Evolutionary conservation across 202 grass and related monocot species (phyloP).

Genomic region (Dendrocalamus latiflorus): DNA sequence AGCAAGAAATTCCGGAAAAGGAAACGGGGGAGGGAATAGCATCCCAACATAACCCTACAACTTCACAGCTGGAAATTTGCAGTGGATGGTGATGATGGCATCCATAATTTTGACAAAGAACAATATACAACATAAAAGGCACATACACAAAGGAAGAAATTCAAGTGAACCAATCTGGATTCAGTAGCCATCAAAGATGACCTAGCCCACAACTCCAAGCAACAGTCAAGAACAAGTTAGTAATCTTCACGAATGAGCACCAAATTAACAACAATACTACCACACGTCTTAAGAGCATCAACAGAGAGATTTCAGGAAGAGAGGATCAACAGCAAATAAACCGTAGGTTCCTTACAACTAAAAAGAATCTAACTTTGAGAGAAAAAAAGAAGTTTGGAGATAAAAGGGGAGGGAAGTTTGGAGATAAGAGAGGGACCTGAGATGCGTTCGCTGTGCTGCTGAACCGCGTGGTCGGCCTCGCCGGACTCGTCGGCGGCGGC

Average conservation of each 20-base stretch:
- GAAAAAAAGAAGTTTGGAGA: no score
- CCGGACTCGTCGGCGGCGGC: background rate
- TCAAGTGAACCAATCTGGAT: background rate
- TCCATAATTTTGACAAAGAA: background rate
- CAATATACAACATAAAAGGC: background rate
- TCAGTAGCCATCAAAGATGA: background rate
- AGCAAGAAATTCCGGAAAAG: background rate
- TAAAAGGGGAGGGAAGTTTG: no score
- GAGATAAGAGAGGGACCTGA: conserved; percentile 34
- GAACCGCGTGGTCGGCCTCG: conserved; percentile 24
- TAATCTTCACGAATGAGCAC: background rate
- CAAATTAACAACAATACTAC: conserved; percentile 7
- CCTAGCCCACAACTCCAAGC: background rate
- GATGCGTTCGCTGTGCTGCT: conserved; percentile 59
- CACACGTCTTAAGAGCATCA: background rate
- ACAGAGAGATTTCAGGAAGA: background rate
- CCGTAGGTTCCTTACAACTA: background rate
- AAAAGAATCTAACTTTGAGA: conserved; percentile 13
- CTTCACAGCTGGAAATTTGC: background rate
- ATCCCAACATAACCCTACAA: conserved; percentile 1
- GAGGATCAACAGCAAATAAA: background rate
- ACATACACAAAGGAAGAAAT: background rate
- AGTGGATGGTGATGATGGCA: background rate
- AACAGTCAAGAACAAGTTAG: background rate
- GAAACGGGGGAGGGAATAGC: background rate